These are phyloP conservation scores for Fusarium equiseti DNA, from an alignment of 2,329 filamentous ascomycete species.

Conservation along the genomic window DNA sequence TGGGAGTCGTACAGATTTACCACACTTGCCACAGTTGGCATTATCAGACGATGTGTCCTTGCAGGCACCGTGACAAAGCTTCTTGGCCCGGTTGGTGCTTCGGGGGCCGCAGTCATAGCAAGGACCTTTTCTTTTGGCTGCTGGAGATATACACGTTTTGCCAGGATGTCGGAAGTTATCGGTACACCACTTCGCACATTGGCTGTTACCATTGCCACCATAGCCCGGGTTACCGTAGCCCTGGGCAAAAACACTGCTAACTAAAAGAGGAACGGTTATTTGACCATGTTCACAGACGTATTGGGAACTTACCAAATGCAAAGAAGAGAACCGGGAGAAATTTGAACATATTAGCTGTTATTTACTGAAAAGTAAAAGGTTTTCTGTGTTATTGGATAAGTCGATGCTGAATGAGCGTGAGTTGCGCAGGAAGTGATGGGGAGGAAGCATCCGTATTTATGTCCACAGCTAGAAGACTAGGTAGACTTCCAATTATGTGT, in stretches of 20 bases:
- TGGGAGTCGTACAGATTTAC: neutral
- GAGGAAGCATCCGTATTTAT: neutral
- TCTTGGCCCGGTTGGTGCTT: neutral
- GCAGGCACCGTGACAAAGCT: neutral
- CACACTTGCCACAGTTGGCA: neutral
- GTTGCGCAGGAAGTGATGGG: too few species aligned
- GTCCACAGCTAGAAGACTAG: too few species aligned
- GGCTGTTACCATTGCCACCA: neutral
- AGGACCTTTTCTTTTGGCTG: neutral
- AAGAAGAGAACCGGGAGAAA: neutral
- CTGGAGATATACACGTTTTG: neutral
- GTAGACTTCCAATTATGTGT: too few species aligned
- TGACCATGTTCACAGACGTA: fast-evolving
- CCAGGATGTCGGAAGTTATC: neutral
- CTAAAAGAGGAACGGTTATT: neutral
- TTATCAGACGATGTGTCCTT: neutral
- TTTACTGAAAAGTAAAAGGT: neutral
- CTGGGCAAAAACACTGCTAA: neutral
- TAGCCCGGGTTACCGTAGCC: neutral
- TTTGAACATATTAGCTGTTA: neutral
- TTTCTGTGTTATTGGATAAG: neutral
- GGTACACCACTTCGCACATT: neutral
- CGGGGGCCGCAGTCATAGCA: neutral
- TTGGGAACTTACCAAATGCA: neutral
- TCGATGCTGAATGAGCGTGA: too few species aligned